phyloP scores from a whole-genome alignment of 108 stramenopile species.

The Pseudonitzschia multistriata region DNA sequence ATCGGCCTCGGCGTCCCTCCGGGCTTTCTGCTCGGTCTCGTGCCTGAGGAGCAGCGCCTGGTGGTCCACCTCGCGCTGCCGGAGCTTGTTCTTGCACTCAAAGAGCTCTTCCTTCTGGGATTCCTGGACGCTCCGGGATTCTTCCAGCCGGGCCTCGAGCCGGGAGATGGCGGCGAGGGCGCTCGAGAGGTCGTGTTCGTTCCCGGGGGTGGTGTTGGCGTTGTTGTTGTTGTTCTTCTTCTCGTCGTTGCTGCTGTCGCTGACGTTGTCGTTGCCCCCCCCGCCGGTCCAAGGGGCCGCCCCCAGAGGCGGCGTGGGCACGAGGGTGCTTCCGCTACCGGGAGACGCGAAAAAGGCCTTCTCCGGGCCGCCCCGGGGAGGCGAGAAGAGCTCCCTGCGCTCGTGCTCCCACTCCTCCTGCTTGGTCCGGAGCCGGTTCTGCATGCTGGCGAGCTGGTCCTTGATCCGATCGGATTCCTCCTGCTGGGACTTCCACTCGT shows the following conservation, averaged over 20 bases:
- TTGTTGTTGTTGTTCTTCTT: neutral
- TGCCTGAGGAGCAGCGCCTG: neutral
- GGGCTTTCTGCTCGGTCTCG: neutral
- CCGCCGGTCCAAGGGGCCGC: too few species aligned
- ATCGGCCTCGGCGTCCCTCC: neutral
- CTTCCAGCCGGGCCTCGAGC: neutral
- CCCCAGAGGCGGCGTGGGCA: neutral
- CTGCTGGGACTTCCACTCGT: conserved; percentile 30
- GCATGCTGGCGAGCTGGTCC: conserved; percentile 7
- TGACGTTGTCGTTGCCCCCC: neutral
- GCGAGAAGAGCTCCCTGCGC: conserved; percentile 4
- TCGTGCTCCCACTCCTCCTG: conserved; percentile 22
- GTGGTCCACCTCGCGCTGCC: neutral
- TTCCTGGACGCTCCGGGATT: neutral
- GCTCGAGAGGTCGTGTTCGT: neutral
- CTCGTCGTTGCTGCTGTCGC: neutral
- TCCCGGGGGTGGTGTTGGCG: neutral
- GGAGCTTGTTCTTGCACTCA: conserved; percentile 1
- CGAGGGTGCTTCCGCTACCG: too few species aligned
- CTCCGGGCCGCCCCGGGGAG: neutral
- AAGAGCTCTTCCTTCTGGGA: neutral
- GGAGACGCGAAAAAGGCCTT: neutral
- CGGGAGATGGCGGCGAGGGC: neutral
- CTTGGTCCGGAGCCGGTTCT: neutral
- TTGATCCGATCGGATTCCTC: conserved; percentile 13